phyloP scores from a whole-genome alignment of 1,284 basidiomycete species.

The Rhodotorula glutinis region DNA sequence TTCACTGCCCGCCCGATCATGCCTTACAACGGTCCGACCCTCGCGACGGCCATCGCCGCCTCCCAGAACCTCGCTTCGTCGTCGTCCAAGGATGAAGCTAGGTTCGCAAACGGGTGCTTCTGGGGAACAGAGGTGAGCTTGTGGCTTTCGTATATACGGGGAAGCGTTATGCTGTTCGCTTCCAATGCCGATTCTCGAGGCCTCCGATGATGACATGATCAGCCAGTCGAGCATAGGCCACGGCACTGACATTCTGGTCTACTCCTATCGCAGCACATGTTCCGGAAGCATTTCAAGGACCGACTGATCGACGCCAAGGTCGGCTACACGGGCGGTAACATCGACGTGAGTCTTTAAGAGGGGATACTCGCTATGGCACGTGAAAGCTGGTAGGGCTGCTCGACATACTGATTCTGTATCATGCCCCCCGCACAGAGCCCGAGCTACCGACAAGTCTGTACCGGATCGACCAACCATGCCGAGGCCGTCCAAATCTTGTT shows the following conservation, averaged over 20 bases:
- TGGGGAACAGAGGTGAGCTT: slow-evolving; percentile 19
- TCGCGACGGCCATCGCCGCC: slow-evolving; percentile 37
- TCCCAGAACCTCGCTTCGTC: slow-evolving; percentile 14
- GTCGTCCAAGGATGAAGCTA: slow-evolving; percentile 11
- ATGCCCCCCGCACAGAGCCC: slow-evolving; percentile 22
- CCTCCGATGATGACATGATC: neutral
- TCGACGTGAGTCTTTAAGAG: slow-evolving; percentile 22
- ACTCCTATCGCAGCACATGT: slow-evolving; percentile 39
- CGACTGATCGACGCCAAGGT: slow-evolving; percentile 40
- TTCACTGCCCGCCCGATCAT: slow-evolving; percentile 20
- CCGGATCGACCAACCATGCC: slow-evolving; percentile 79
- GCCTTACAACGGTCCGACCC: slow-evolving; percentile 38
- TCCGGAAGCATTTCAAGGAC: slow-evolving; percentile 31
- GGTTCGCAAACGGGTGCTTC: slow-evolving; percentile 42
- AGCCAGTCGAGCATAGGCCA: neutral
- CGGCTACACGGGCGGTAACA: slow-evolving; percentile 41
- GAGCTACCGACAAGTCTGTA: slow-evolving; percentile 73
- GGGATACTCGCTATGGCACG: too few relatives aligned
- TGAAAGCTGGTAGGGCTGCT: neutral
- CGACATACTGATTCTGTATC: neutral
- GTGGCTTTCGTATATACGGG: too few relatives aligned
- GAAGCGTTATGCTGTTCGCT: neutral
- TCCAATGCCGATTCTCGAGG: too few relatives aligned
- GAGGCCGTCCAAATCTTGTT: slow-evolving; percentile 85
- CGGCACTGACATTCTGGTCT: neutral